A percentile compares a stretch with the other conserved stretches of the same genome.
These are phyloP conservation scores for Penicillium psychrofluorescens DNA, from an alignment of 495 filamentous ascomycete genomes.

Conservation along the genomic window DNA sequence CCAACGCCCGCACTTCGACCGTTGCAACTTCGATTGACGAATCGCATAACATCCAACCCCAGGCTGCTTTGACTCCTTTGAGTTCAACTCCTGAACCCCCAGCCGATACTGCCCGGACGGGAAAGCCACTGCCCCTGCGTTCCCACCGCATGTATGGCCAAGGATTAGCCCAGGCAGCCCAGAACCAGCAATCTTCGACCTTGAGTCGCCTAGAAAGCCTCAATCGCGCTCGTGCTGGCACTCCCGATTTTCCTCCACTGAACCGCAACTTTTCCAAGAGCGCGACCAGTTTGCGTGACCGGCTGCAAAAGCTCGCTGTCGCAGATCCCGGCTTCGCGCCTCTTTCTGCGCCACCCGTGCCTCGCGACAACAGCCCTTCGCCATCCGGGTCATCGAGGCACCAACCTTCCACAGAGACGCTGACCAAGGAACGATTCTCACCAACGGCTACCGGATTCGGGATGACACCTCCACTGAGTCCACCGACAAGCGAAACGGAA, in stretches of 20 bases:
- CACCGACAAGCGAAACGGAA: constrained; percentile 62
- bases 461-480: constrained; percentile 61
- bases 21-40: constrained; percentile 91
- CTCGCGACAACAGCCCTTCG: constrained; percentile 47
- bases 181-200: constrained; percentile 73
- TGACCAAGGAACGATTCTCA: constrained; percentile 17
- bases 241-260: constrained; percentile 28
- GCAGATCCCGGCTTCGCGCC: constrained; percentile 17
- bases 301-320: constrained; percentile 44
- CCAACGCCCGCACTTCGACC: constrained; percentile 68
- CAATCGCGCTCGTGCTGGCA: constrained; percentile 41
- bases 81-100: constrained; percentile 12
- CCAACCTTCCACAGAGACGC: constrained; percentile 11
- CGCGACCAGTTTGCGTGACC: constrained; percentile 48
- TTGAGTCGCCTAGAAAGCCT: constrained; percentile 74
- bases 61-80: constrained; percentile 10
- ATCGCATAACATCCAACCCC: constrained; percentile 48
- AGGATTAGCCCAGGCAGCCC: constrained; percentile 67
- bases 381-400: constrained; percentile 33
- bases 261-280: constrained; percentile 44
- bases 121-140: constrained; percentile 41
- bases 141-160: constrained; percentile 79
- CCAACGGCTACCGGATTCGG: constrained; percentile 24
- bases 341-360: constrained; percentile 2
- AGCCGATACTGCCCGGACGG: constrained; percentile 1